Evolutionary conservation across 192 early-diverging fungal species (phyloP).

Genomic region (Pecoramyces ruminantium): DNA sequence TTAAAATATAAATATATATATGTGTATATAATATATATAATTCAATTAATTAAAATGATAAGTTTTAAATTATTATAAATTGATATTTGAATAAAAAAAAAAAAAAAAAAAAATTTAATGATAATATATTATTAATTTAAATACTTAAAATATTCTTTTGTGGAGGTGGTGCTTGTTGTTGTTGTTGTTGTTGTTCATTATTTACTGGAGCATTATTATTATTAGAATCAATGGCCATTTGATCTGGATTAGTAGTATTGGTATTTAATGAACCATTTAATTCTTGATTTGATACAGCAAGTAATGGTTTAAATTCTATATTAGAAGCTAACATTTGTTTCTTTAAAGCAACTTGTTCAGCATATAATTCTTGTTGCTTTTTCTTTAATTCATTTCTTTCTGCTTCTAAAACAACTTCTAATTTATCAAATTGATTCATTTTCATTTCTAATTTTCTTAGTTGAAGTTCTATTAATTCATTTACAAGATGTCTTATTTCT

Average conservation of each 20-base stretch:
- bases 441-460: slow-evolving; percentile 81
- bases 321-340: neutral
- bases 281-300: neutral
- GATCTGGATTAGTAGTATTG: neutral
- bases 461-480: slow-evolving; percentile 70
- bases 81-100: no score
- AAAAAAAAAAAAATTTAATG: no score
- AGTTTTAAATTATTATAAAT: no score
- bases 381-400: slow-evolving; percentile 66
- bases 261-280: neutral
- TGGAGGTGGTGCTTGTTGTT: neutral
- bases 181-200: neutral
- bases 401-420: slow-evolving; percentile 73
- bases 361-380: slow-evolving; percentile 18
- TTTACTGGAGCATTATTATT: neutral
- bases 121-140: neutral
- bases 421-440: slow-evolving; percentile 79
- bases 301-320: neutral
- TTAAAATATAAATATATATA: no score
- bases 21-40: no score
- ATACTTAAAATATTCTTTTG: neutral
- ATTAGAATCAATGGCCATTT: neutral
- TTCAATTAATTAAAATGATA: no score
- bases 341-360: neutral
- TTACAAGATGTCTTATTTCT: slow-evolving; percentile 66